phyloP scores from a whole-genome alignment of 495 filamentous ascomycete genomes.

The Rostrohypoxylon terebratum region DNA sequence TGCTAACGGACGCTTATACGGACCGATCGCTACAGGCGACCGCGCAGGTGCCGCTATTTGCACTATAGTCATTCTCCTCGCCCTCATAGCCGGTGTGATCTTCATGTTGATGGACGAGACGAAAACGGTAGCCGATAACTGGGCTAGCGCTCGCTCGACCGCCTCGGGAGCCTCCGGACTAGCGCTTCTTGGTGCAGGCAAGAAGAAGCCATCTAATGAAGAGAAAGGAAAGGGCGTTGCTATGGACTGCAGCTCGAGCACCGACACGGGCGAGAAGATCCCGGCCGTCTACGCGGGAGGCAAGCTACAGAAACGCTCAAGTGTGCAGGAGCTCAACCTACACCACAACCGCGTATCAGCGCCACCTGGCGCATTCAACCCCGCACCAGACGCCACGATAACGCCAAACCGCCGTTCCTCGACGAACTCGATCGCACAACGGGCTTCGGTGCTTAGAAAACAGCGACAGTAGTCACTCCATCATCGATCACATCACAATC shows the following conservation, averaged over 20 bases:
- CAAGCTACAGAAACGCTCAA: slow-evolving; percentile 29
- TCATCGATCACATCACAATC: no score
- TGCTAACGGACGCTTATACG: slow-evolving; percentile 33
- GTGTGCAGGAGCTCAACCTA: not conserved
- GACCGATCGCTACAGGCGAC: slow-evolving; percentile 62
- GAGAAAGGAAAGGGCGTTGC: slow-evolving; percentile 35
- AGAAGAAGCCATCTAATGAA: slow-evolving; percentile 7
- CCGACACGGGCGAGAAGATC: slow-evolving; percentile 41
- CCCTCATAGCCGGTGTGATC: slow-evolving; percentile 47
- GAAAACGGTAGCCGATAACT: slow-evolving; percentile 41
- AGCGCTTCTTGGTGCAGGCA: slow-evolving; percentile 1
- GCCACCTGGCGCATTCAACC: not conserved
- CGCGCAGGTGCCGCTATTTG: slow-evolving; percentile 70
- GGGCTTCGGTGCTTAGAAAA: slow-evolving; percentile 34
- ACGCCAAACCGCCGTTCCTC: slow-evolving; percentile 14
- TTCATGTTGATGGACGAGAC: slow-evolving; percentile 56
- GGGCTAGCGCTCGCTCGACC: slow-evolving; percentile 36
- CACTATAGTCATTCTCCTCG: slow-evolving; percentile 60
- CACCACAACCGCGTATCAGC: slow-evolving; percentile 10
- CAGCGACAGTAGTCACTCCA: slow-evolving; percentile 20
- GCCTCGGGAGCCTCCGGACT: slow-evolving; percentile 4
- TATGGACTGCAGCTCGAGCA: slow-evolving; percentile 35
- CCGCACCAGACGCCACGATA: not conserved
- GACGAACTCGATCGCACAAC: slow-evolving; percentile 14
- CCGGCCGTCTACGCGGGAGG: slow-evolving; percentile 19